Percentiles rank a stretch among this genome's conserved stretches.
Conservation (phyloP, 805 yeast genomes). For the Grigorovia yakushimaensis region DNA sequence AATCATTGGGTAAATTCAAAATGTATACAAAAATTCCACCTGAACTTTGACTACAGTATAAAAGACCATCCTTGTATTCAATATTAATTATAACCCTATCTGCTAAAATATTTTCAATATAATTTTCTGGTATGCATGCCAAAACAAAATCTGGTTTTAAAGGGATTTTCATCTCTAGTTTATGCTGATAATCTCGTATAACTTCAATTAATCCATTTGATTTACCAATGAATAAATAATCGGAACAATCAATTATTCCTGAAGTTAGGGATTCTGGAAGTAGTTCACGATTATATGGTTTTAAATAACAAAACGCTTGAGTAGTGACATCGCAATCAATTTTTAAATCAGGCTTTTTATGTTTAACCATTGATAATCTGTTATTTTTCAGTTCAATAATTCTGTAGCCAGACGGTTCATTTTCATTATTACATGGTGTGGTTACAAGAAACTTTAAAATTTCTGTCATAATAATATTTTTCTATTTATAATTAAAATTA, state of each 20-base stretch:
- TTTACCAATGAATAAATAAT: slow-evolving; percentile 22
- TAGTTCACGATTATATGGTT: slow-evolving; percentile 11
- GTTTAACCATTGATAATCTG: slow-evolving; percentile 4
- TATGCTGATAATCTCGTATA: slow-evolving; percentile 16
- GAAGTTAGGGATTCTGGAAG: slow-evolving; percentile 2
- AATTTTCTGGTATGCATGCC: slow-evolving; percentile 15
- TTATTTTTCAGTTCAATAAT: slow-evolving; percentile 12
- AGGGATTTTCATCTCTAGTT: slow-evolving; percentile 5
- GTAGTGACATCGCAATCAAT: slow-evolving; percentile 12
- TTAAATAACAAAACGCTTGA: slow-evolving; percentile 21
- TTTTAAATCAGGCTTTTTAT: slow-evolving; percentile 1
- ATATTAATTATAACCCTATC: slow-evolving; percentile 13
- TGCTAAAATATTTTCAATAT: slow-evolving; percentile 1
- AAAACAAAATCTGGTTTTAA: slow-evolving; percentile 15
- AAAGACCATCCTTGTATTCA: slow-evolving; percentile 18
- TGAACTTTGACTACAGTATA: slow-evolving; percentile 19
- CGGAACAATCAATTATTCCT: slow-evolving; percentile 13
- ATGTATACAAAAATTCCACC: slow-evolving; percentile 20
- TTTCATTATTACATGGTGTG: slow-evolving; percentile 15
- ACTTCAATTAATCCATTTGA: slow-evolving; percentile 24
- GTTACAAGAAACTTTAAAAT: slow-evolving; percentile 14
- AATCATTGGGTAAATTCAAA: slow-evolving; percentile 20
- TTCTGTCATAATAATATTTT: slow-evolving; percentile 1
- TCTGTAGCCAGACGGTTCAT: slow-evolving; percentile 16
- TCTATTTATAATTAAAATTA: not conserved